These are phyloP conservation scores for Beauveria sp. DNA, from an alignment of 2,329 filamentous ascomycete species.

Conservation along the genomic window DNA sequence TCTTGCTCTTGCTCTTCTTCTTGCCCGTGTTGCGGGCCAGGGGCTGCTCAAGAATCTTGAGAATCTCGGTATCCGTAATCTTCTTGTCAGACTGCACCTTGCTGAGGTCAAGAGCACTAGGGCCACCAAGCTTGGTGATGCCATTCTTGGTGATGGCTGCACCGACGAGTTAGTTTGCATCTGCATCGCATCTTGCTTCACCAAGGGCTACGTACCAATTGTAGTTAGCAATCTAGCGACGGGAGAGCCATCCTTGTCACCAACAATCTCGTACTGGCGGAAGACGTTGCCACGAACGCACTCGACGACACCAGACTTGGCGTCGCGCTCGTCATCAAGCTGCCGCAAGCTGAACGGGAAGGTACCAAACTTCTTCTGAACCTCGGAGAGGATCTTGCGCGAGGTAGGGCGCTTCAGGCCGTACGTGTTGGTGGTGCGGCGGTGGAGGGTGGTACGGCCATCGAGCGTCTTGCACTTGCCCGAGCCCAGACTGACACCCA, in stretches of 20 bases:
- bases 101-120: slow-evolving; percentile 66
- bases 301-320: slow-evolving; percentile 92
- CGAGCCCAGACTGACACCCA: slow-evolving; percentile 81
- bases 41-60: slow-evolving; percentile 89
- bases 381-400: slow-evolving; percentile 84
- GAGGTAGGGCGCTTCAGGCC: slow-evolving; percentile 90
- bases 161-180: slow-evolving; percentile 8
- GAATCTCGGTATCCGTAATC: slow-evolving; percentile 90
- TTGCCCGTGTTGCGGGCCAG: slow-evolving; percentile 80
- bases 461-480: slow-evolving; percentile 93
- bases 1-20: slow-evolving; percentile 88
- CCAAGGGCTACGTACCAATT: slow-evolving; percentile 60
- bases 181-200: neutral
- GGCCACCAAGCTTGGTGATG: slow-evolving; percentile 73
- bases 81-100: slow-evolving; percentile 96
- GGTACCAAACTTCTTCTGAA: slow-evolving; percentile 92
- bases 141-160: slow-evolving; percentile 96
- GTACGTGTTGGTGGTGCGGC: slow-evolving; percentile 86
- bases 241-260: slow-evolving; percentile 80
- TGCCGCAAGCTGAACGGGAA: slow-evolving; percentile 98
- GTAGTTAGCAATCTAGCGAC: slow-evolving; percentile 87
- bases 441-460: slow-evolving; percentile 84
- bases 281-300: slow-evolving; percentile 90
- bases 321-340: slow-evolving; percentile 91
- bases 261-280: slow-evolving; percentile 91